phyloP scores from a whole-genome alignment of 306 rosid species.

The Dicorynia guianensis region DNA sequence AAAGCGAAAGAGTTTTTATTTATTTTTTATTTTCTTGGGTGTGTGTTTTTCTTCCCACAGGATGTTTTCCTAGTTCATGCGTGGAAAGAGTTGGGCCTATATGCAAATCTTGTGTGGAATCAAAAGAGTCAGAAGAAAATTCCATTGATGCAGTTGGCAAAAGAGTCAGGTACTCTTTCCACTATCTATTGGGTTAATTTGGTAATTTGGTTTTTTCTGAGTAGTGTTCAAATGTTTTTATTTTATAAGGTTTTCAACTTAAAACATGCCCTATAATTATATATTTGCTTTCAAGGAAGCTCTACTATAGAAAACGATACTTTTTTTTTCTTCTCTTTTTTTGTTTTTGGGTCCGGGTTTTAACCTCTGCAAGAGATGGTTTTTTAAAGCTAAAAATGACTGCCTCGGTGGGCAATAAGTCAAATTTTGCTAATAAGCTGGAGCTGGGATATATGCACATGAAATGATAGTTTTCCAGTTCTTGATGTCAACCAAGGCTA shows the following conservation, averaged over 20 bases:
- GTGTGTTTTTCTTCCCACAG: constrained; percentile 48
- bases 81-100: constrained; percentile 70
- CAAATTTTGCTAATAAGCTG: background rate
- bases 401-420: constrained; percentile 2
- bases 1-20: background rate
- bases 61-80: constrained; percentile 75
- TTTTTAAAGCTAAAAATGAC: constrained; percentile 31
- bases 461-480: constrained; percentile 24
- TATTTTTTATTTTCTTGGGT: constrained; percentile 21
- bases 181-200: background rate
- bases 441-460: background rate
- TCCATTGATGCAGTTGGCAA: constrained; percentile 48
- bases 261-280: background rate
- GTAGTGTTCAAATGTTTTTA: background rate
- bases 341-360: no score
- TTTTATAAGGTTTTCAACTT: constrained; percentile 28
- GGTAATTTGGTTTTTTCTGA: constrained; percentile 16
- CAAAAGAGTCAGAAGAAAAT: constrained; percentile 54
- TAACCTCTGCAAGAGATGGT: background rate
- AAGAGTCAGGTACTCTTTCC: constrained; percentile 64
- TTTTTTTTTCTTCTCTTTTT: background rate
- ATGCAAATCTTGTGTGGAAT: constrained; percentile 78
- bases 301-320: constrained; percentile 8
- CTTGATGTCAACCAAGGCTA: constrained; percentile 5
- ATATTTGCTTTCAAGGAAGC: background rate